Evolutionary conservation across 2,329 filamentous ascomycete genomes (phyloP), one percentile per base, ranked within the genome.

Genomic region (Plectosphaerella sp.): DNA sequence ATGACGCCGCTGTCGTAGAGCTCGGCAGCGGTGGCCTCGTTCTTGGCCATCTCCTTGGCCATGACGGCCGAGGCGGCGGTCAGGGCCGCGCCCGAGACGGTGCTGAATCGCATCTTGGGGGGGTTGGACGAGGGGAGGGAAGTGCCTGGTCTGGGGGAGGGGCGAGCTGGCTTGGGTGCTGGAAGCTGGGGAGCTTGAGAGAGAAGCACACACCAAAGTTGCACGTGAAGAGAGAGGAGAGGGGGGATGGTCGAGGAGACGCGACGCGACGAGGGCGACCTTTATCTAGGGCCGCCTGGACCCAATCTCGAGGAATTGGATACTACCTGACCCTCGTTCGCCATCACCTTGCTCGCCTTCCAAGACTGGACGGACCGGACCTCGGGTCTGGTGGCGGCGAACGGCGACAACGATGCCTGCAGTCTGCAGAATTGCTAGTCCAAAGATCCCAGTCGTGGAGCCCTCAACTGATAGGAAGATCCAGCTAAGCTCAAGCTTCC

Each of bases 1-100:
- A 59, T 54, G n/a, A 56, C 20, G 22, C 60, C 59, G 1, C 54
- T 58, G 52, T 62, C 60, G 45, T 60, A 62, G 8, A 61, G 53
- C 45, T 61, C 55, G n/a, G 58, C 56, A 16, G 54, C 59, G 11
- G 54, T 52, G 20, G 42, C 43, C 48, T 57, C 54, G 37, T 61
- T 56, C 49, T 59, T 56, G n/a, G 58, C 54, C n/a, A 59, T 41
- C 46, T 61, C 59, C 41, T 49, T 55, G 12, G 53, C 59, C 8
- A 55, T 36, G 11, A 52, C 52, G 20, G 41, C 39, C 3, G 36
- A 47, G n/a, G 52, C 59, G 3, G 59, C 49, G 47, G 56, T 33
- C 33, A 52, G 46, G 20, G 53, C 53, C 12, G 47, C 56, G 5
- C 39, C 48, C 16, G 57, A 49, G 48, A 55, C 42, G n/a, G 56